Base-by-base conservation (phyloP, 2,329 filamentous ascomycete genomes). In the Didymella arachidicola region DNA sequence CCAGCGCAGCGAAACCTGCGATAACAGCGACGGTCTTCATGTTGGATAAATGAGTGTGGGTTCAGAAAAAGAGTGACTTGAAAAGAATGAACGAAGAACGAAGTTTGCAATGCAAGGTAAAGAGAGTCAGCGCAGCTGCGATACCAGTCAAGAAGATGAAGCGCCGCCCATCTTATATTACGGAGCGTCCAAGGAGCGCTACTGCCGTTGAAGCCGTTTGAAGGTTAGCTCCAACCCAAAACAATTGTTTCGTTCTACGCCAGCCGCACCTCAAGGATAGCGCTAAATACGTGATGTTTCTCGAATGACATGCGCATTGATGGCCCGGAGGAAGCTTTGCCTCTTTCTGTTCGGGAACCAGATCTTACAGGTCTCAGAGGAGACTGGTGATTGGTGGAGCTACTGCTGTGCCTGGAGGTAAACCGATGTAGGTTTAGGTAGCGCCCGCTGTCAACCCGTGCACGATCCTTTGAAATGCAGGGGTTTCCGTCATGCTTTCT, bases 51-150 rank as follows among this genome's bases (percentile, higher is more conserved):
- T 47, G 57, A 59, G 39, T 59, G 57, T 54, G 45, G 45, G 29
- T 19, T 55, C 52, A 53, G 59, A 49, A 57, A 65, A 67, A 55
- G 56, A 65, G 58, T 63, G 66, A 63, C 54, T 60, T 54, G 61
- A 62, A 70, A 69, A 60, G 68, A 69, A 60, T 65, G 67, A 67
- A 67, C 63, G 61, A 63, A 61, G 53, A 64, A 62, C 56, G 60
- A 60, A 69, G 57, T 65, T 58, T 58, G 59, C 48, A 53, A 58
- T 44, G 56, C 49, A 58, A 58, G 64, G 60, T 60, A 64, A 70
- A 60, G 68, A 72, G 65, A 65, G 67, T 70, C 70, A 72, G 70
- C 70, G 60, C 70, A 72, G 70, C 68, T 72, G 70, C 67, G 68
- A 62, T 67, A 61, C 52, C 52, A 36, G 60, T 53, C 32, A 22